These are phyloP conservation scores for Candida patagonica DNA, from an alignment of 805 yeast genomes.

Conservation along the genomic window DNA sequence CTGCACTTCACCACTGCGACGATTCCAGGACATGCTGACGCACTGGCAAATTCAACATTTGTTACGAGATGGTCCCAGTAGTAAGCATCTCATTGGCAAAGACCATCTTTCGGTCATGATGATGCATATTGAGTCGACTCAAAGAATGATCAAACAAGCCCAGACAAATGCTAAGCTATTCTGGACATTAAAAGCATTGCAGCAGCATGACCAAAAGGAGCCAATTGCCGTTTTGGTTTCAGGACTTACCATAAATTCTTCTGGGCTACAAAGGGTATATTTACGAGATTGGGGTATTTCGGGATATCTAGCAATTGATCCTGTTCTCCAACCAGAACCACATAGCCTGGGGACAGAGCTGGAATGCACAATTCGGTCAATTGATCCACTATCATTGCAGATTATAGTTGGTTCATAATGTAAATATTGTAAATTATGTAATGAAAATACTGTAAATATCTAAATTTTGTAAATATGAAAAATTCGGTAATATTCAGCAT, in stretches of 20 bases:
- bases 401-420: no score
- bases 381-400: neutral
- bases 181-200: conserved; percentile 15
- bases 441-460: no score
- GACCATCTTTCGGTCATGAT: conserved; percentile 9
- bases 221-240: neutral
- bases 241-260: neutral
- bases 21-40: conserved; percentile 70
- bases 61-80: conserved; percentile 22
- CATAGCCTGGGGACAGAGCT: neutral
- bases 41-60: conserved; percentile 64
- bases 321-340: neutral
- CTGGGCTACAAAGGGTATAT: conserved; percentile 3
- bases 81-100: conserved; percentile 2
- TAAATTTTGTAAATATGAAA: no score
- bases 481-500: no score
- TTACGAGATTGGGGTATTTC: conserved; percentile 3
- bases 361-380: neutral
- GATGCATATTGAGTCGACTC: conserved; percentile 8
- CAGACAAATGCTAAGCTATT: conserved; percentile 7
- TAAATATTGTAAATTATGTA: no score
- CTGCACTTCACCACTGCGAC: conserved; percentile 81
- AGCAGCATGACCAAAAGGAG: no score
- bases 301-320: conserved; percentile 1
- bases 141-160: conserved; percentile 11